Conservation (phyloP, 2,329 filamentous ascomycete species). For the Didymella exigua region DNA sequence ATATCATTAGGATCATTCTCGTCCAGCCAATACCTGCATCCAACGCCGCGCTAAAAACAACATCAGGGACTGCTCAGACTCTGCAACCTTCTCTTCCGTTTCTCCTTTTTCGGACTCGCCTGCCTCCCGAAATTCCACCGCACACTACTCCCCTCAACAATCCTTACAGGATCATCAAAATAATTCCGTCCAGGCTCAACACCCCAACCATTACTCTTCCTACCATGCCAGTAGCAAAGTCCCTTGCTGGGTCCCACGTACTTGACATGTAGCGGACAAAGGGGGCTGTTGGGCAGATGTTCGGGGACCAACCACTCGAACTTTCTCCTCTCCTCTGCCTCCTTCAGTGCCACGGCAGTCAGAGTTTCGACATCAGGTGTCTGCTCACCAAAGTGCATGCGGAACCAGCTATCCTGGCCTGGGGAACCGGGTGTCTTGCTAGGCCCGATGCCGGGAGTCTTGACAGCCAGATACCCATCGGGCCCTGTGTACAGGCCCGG, state of each 20-base stretch:
- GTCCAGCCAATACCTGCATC: background rate
- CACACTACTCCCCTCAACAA: background rate
- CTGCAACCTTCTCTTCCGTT: conserved; percentile 25
- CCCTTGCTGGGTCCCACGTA: conserved; percentile 48
- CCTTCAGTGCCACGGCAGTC: conserved; percentile 15
- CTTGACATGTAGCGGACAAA: conserved; percentile 52
- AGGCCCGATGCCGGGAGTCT: background rate
- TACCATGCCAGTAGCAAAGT: conserved; percentile 52
- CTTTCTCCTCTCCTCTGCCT: conserved; percentile 35
- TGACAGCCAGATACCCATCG: conserved; percentile 19
- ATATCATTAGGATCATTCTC: too few species aligned
- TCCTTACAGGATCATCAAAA: background rate
- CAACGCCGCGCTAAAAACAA: background rate
- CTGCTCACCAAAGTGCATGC: conserved; percentile 11
- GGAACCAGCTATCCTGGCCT: conserved; percentile 22
- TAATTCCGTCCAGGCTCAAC: conserved; percentile 1
- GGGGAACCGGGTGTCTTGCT: background rate
- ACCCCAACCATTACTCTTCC: conserved; percentile 15
- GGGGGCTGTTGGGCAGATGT: conserved; percentile 51
- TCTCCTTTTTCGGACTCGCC: conserved; percentile 2
- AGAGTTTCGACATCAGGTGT: conserved; percentile 11
- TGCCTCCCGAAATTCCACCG: conserved; percentile 12
- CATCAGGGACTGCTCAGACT: conserved; percentile 20
- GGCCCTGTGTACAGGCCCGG: conserved; percentile 7
- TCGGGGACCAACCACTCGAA: conserved; percentile 53